Evolutionary conservation across 2,329 filamentous ascomycete species (phyloP).

Genomic region (Monosporascus sp.): DNA sequence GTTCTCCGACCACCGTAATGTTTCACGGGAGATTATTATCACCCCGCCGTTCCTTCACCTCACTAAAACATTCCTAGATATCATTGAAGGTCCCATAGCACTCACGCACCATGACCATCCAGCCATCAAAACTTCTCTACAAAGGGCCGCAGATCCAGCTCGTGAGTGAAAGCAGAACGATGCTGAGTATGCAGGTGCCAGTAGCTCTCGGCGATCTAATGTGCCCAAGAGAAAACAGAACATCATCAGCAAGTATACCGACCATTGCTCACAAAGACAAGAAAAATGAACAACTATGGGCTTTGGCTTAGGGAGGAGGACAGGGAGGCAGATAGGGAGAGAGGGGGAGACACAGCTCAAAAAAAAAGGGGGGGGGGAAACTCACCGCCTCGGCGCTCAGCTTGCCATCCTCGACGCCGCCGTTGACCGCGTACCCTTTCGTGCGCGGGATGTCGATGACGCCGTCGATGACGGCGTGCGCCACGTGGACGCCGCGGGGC

Average conservation of each 20-base stretch:
- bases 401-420: conserved; percentile 43
- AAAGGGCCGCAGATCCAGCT: conserved; percentile 65
- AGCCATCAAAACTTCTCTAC: conserved; percentile 57
- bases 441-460: conserved; percentile 69
- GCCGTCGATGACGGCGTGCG: conserved; percentile 69
- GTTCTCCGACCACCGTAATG: too few species aligned
- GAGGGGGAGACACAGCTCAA: neutral
- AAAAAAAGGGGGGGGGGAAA: conserved; percentile 1
- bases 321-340: too few species aligned
- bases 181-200: conserved; percentile 71
- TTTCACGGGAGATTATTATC: too few species aligned
- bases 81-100: too few species aligned
- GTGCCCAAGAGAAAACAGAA: neutral
- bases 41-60: too few species aligned
- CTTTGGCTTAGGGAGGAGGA: too few species aligned
- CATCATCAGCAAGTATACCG: conserved; percentile 13
- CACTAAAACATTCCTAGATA: too few species aligned
- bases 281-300: too few species aligned
- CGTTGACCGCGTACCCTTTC: conserved; percentile 38
- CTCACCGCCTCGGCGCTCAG: conserved; percentile 62
- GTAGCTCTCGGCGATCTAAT: conserved; percentile 68
- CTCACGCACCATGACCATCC: neutral
- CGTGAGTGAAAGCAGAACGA: conserved; percentile 64
- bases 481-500: conserved; percentile 67
- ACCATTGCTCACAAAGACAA: neutral